Conservation (phyloP, 805 yeast genomes). For the Lachancea meyersii region DNA sequence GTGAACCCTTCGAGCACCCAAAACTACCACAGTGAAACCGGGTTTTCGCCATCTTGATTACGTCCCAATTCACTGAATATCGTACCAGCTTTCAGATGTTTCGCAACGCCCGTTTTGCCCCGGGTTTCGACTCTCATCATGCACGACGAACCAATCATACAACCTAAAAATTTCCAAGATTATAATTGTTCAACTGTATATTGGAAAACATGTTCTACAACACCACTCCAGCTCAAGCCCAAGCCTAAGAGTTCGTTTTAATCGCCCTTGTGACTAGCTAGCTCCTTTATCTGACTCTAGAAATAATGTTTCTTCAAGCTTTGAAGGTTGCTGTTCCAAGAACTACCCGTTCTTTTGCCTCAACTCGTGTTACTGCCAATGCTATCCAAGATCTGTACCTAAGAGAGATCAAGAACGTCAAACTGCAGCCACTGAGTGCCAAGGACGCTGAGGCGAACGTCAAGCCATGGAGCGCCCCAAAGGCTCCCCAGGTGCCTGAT, state of each 20-base stretch:
- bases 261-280: not conserved
- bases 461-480: slow-evolving; percentile 77
- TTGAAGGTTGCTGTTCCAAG: slow-evolving; percentile 5
- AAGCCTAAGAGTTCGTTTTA: not conserved
- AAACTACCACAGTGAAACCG: too few relatives aligned
- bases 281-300: not conserved
- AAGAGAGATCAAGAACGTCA: slow-evolving; percentile 80
- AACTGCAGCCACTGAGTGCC: slow-evolving; percentile 69
- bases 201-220: not conserved
- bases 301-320: slow-evolving; percentile 8
- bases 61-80: too few relatives aligned
- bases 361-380: slow-evolving; percentile 39
- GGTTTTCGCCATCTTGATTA: too few relatives aligned
- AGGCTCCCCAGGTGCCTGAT: slow-evolving; percentile 68
- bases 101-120: too few relatives aligned
- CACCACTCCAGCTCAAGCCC: not conserved
- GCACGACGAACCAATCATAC: slow-evolving; percentile 6
- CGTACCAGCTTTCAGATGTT: too few relatives aligned
- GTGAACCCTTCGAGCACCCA: too few relatives aligned
- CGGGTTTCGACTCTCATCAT: not conserved
- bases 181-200: not conserved
- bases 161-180: slow-evolving; percentile 1
- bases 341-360: slow-evolving; percentile 27
- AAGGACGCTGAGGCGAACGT: slow-evolving; percentile 74
- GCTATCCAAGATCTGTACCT: slow-evolving; percentile 79